These are phyloP conservation scores for Colletotrichum sojae DNA, from an alignment of 2,329 filamentous ascomycete genomes.

Conservation along the genomic window DNA sequence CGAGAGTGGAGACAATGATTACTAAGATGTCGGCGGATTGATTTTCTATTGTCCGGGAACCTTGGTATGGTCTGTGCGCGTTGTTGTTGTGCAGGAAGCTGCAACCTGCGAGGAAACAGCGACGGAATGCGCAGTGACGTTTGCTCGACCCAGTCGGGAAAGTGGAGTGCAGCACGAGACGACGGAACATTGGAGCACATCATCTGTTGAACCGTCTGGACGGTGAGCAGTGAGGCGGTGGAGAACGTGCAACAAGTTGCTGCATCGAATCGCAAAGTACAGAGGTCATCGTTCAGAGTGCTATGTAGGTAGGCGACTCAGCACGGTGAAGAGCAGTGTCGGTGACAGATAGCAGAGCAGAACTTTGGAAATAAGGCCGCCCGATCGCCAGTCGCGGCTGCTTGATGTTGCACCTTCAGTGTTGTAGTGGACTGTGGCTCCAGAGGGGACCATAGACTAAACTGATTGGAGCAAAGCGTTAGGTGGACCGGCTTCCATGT, in stretches of 20 bases:
- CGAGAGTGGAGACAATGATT: background rate
- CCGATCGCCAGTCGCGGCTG: constrained; percentile 34
- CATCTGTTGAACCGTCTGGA: background rate
- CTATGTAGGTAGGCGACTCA: no score
- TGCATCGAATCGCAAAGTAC: constrained; percentile 1
- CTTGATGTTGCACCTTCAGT: constrained; percentile 22
- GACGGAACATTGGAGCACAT: constrained; percentile 15
- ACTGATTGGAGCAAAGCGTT: constrained; percentile 25
- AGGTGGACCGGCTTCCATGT: background rate
- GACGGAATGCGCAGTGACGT: constrained; percentile 35
- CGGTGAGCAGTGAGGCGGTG: constrained; percentile 2
- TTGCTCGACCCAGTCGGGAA: constrained; percentile 21
- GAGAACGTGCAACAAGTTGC: background rate
- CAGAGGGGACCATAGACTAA: constrained; percentile 19
- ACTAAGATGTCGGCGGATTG: background rate
- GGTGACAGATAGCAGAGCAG: background rate
- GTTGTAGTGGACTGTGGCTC: constrained; percentile 16
- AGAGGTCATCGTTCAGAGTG: background rate
- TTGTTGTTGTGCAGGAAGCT: background rate
- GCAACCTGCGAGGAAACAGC: constrained; percentile 2
- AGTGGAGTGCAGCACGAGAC: constrained; percentile 36
- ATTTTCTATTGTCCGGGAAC: constrained; percentile 3
- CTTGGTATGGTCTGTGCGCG: constrained; percentile 16
- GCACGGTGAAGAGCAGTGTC: background rate
- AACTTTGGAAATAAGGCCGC: background rate